These are phyloP conservation scores for Pyricularia pennisetigena DNA, from an alignment of 2,329 filamentous ascomycete genomes.

Conservation along the genomic window DNA sequence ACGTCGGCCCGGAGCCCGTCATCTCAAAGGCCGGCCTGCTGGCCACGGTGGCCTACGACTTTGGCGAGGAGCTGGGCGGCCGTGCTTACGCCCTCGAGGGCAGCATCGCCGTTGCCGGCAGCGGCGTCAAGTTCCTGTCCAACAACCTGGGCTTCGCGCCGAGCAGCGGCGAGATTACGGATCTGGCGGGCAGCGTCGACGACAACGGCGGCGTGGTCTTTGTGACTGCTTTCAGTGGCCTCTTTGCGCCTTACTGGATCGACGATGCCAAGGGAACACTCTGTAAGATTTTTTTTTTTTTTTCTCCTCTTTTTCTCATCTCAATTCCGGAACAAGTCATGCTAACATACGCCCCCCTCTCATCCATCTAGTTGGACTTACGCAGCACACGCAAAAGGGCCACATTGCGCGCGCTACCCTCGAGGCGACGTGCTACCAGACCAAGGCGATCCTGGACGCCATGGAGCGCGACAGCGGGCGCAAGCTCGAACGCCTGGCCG, in stretches of 20 bases:
- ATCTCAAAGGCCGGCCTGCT: conserved; percentile 76
- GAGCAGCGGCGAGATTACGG: conserved; percentile 36
- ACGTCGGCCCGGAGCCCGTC: conserved; percentile 75
- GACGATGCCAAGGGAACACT: conserved; percentile 85
- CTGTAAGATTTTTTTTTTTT: conserved; percentile 37
- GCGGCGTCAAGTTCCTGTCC: conserved; percentile 65
- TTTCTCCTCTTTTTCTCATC: not conserved
- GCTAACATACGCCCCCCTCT: not conserved
- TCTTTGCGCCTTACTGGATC: conserved; percentile 93
- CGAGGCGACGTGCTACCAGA: conserved; percentile 88
- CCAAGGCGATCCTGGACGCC: conserved; percentile 80
- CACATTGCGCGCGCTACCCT: conserved; percentile 85
- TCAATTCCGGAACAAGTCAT: not conserved
- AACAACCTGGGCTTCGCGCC: conserved; percentile 54
- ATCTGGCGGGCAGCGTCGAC: conserved; percentile 39
- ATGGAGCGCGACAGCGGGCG: conserved; percentile 83
- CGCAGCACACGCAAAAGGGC: conserved; percentile 73
- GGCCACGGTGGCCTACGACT: conserved; percentile 80
- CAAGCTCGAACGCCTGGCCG: conserved; percentile 63
- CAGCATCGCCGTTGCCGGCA: conserved; percentile 73
- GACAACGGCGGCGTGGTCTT: conserved; percentile 81
- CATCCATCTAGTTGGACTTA: conserved; percentile 60
- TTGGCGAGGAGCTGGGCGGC: conserved; percentile 37
- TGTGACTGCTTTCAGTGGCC: conserved; percentile 82
- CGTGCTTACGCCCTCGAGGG: conserved; percentile 69